These are phyloP conservation scores for Arachnomyces sp. DNA, from an alignment of 2,329 filamentous ascomycete genomes.

Conservation along the genomic window DNA sequence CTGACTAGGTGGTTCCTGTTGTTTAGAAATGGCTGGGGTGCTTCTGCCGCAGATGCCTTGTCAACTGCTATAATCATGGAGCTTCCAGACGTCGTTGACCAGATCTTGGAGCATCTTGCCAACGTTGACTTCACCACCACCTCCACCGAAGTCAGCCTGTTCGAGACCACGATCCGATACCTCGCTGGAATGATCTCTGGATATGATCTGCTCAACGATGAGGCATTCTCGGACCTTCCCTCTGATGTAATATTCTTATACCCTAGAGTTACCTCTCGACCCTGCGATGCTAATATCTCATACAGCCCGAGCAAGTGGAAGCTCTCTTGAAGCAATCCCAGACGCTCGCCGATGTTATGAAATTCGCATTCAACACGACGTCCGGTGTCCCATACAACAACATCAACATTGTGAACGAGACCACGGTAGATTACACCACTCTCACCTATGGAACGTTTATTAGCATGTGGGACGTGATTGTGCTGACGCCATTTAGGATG, in stretches of 20 bases:
- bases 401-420: conserved; percentile 46
- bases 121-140: conserved; percentile 63
- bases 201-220: conserved; percentile 51
- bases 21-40: conserved; percentile 74
- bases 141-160: conserved; percentile 58
- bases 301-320: conserved; percentile 40
- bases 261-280: background rate
- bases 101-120: conserved; percentile 63
- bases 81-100: conserved; percentile 55
- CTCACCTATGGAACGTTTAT: too few species aligned
- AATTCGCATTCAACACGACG: conserved; percentile 68
- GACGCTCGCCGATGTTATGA: conserved; percentile 62
- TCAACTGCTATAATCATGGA: conserved; percentile 73
- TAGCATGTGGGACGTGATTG: too few species aligned
- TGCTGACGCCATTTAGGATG: conserved; percentile 28
- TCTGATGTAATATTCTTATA: conserved; percentile 8
- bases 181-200: conserved; percentile 71
- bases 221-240: conserved; percentile 48
- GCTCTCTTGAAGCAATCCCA: conserved; percentile 58
- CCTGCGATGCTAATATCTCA: background rate
- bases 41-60: conserved; percentile 71
- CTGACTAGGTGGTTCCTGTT: too few species aligned
- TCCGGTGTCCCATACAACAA: conserved; percentile 66
- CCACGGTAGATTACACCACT: too few species aligned
- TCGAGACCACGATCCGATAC: conserved; percentile 87